phyloP scores from a whole-genome alignment of 352 stramenopile species.

The Phytopythium vexans region DNA sequence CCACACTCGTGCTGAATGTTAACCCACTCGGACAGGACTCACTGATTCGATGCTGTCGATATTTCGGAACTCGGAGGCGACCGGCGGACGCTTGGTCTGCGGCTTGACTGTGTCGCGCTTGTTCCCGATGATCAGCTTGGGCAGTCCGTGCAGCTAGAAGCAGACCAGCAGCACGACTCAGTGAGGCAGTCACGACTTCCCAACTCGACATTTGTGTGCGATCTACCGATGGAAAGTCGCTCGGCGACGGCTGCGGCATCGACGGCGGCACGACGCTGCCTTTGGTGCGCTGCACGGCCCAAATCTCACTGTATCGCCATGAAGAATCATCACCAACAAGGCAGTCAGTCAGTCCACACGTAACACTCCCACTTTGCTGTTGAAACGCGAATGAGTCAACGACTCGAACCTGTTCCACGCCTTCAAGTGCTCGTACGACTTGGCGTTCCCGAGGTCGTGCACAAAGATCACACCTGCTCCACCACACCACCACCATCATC shows the following conservation, averaged over 20 bases:
- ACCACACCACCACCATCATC: not conserved
- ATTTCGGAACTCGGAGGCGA: conserved; percentile 38
- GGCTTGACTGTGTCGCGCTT: conserved; percentile 57
- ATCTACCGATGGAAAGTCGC: conserved; percentile 37
- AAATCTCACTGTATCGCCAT: conserved; percentile 30
- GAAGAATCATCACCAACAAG: not conserved
- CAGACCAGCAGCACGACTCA: not conserved
- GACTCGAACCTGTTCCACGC: conserved; percentile 37
- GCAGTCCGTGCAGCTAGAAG: conserved; percentile 38
- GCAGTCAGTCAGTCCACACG: not conserved
- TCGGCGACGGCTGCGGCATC: conserved; percentile 13
- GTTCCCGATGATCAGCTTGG: conserved; percentile 80
- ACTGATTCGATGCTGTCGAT: conserved; percentile 61
- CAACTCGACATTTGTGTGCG: too few species aligned
- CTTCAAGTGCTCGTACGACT: conserved; percentile 69
- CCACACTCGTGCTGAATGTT: not conserved
- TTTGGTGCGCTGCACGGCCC: conserved; percentile 38
- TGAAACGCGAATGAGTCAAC: too few species aligned
- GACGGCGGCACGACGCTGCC: conserved; percentile 48
- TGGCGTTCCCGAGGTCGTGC: conserved; percentile 74
- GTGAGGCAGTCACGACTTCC: too few species aligned
- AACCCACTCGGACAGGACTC: conserved; percentile 2
- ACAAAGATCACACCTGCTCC: conserved; percentile 62
- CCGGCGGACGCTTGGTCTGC: conserved; percentile 23
- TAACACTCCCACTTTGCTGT: not conserved